phyloP scores from a whole-genome alignment of 164 flowering plant species.

The Euptelea pleiosperma region DNA sequence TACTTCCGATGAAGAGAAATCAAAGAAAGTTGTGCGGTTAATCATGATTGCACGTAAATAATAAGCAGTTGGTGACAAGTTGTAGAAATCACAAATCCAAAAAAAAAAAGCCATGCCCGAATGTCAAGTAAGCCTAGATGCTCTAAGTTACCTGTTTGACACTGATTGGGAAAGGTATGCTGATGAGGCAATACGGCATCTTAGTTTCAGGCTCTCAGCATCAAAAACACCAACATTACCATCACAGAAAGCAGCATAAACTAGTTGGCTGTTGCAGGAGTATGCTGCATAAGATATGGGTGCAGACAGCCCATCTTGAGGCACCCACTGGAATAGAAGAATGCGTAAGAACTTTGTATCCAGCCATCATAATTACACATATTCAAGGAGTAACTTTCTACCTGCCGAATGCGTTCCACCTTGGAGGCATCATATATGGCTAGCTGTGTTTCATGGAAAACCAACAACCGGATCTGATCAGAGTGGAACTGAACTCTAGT shows the following conservation, averaged over 20 bases:
- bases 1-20: no score
- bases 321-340: slow-evolving; percentile 63
- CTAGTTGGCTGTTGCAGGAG: slow-evolving; percentile 71
- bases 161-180: slow-evolving; percentile 44
- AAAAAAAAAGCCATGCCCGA: no score
- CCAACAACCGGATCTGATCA: slow-evolving; percentile 71
- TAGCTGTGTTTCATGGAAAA: slow-evolving; percentile 73
- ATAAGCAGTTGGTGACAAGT: no score
- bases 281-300: slow-evolving; percentile 67
- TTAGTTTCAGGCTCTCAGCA: slow-evolving; percentile 56
- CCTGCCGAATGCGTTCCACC: slow-evolving; percentile 77
- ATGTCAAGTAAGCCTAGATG: no score
- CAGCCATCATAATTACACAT: not conserved
- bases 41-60: no score
- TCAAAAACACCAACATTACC: slow-evolving; percentile 75
- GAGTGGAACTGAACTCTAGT: slow-evolving; percentile 77
- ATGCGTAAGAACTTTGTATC: not conserved
- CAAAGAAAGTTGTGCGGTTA: no score
- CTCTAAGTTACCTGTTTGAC: slow-evolving; percentile 42
- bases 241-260: slow-evolving; percentile 64
- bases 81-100: no score
- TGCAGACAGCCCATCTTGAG: slow-evolving; percentile 58
- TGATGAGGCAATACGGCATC: slow-evolving; percentile 72
- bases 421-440: slow-evolving; percentile 81
- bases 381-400: slow-evolving; percentile 15